A percentile compares a stretch with the other conserved stretches of the same genome.
Conservation (phyloP, 305 asterid genomes). For the Fraxinus velutina region DNA sequence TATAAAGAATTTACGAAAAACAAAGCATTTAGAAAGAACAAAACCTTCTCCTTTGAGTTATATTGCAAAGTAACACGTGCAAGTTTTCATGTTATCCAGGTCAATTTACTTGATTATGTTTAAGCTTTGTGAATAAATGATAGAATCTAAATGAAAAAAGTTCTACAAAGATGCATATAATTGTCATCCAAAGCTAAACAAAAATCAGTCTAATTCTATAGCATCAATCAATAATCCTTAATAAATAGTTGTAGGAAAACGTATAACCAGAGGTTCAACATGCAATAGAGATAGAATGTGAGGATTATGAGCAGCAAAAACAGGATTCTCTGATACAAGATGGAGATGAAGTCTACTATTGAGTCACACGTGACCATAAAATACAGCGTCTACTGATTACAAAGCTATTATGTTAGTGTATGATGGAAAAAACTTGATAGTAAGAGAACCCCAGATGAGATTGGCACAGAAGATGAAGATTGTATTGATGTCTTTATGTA, state of each 20-base stretch:
- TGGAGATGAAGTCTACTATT: not conserved
- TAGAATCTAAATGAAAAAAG: not conserved
- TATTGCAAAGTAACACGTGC: not conserved
- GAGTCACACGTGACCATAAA: not conserved
- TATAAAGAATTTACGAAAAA: not conserved
- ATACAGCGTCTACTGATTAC: not conserved
- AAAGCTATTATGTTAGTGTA: not conserved
- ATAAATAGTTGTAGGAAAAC: not conserved
- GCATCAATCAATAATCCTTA: not conserved
- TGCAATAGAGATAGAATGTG: not conserved
- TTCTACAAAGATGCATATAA: not conserved
- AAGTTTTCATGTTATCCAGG: not conserved
- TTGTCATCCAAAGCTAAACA: not conserved
- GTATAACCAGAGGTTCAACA: not conserved
- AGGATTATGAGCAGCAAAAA: not conserved
- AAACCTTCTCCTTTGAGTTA: not conserved
- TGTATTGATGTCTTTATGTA: not conserved
- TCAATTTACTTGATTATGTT: not conserved
- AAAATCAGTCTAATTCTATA: not conserved
- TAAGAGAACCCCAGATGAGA: not conserved
- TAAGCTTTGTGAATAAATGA: not conserved
- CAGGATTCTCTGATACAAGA: not conserved
- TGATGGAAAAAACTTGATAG: not conserved
- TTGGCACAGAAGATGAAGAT: not conserved
- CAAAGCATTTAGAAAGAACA: not conserved